Conservation (phyloP, 2,329 filamentous ascomycete genomes). For the Penicillium decumbens region DNA sequence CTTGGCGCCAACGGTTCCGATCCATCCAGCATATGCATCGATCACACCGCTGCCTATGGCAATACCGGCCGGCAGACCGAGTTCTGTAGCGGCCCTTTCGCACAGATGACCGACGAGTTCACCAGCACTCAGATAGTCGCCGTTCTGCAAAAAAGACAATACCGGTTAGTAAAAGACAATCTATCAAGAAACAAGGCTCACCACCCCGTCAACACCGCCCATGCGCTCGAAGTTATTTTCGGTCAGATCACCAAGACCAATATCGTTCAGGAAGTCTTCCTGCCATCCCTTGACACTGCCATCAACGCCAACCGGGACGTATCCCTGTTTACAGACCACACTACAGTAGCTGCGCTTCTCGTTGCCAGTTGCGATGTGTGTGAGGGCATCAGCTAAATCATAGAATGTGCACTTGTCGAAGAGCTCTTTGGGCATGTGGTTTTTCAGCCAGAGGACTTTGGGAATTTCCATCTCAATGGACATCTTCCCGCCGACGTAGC, state of each 20-base stretch:
- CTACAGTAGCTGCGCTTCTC: conserved; percentile 93
- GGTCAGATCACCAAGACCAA: conserved; percentile 78
- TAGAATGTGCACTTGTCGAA: conserved; percentile 97
- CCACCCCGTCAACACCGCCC: conserved; percentile 90
- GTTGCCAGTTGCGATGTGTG: conserved; percentile 86
- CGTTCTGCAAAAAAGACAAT: conserved; percentile 60
- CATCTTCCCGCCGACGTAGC: conserved; percentile 97
- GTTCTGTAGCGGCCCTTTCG: conserved; percentile 73
- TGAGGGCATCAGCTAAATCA: conserved; percentile 86
- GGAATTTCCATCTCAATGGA: conserved; percentile 99
- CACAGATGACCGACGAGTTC: conserved; percentile 83
- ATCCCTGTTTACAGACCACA: conserved; percentile 95
- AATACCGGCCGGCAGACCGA: conserved; percentile 81
- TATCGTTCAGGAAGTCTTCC: conserved; percentile 81
- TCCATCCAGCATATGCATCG: conserved; percentile 97
- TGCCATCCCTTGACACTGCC: conserved; percentile 98
- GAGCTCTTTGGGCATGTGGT: conserved; percentile 87
- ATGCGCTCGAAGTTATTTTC: conserved; percentile 88
- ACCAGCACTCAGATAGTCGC: conserved; percentile 83
- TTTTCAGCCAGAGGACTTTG: conserved; percentile 97
- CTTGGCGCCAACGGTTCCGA: conserved; percentile 96
- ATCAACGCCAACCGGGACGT: conserved; percentile 92
- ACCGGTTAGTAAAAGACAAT: conserved; percentile 8
- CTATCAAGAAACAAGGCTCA: conserved; percentile 54
- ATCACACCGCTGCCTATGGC: conserved; percentile 95